A percentile compares a stretch with the other conserved stretches of the same genome.
These are phyloP conservation scores for Colletotrichum eremochloae DNA, from an alignment of 2,329 filamentous ascomycete species.

Conservation along the genomic window DNA sequence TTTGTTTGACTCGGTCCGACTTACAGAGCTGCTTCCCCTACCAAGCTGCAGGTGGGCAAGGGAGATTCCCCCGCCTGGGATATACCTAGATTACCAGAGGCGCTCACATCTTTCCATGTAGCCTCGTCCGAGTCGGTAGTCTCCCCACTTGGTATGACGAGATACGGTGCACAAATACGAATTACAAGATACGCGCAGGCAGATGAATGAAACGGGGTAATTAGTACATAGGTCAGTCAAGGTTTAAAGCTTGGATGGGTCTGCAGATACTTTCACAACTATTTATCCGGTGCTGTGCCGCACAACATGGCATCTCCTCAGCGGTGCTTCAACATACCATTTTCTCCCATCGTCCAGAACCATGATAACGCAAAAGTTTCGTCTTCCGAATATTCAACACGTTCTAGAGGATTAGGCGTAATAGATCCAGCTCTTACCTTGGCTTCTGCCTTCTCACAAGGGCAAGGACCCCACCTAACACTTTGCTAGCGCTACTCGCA, in stretches of 20 bases:
- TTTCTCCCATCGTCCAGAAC: conserved; percentile 4
- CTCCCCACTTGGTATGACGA: conserved; percentile 12
- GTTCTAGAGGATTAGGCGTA: conserved; percentile 22
- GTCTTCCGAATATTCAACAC: conserved; percentile 24
- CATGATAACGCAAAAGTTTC: conserved; percentile 21
- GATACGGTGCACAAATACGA: conserved; percentile 1
- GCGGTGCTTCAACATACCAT: conserved; percentile 22
- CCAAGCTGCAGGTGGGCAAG: background rate
- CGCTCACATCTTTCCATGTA: background rate
- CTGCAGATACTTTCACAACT: background rate
- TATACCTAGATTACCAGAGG: conserved; percentile 1
- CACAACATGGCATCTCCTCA: background rate
- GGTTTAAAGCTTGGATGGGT: background rate
- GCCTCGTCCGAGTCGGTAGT: conserved; percentile 2
- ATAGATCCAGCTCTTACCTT: conserved; percentile 28
- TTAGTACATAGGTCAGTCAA: background rate
- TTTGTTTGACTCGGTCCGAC: background rate
- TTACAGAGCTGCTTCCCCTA: conserved; percentile 3
- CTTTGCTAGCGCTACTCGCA: conserved; percentile 11
- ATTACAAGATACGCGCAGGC: too few relatives aligned
- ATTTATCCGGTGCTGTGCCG: conserved; percentile 4
- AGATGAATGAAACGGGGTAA: background rate
- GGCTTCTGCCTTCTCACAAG: conserved; percentile 23
- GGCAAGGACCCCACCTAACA: conserved; percentile 14
- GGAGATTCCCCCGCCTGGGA: conserved; percentile 1